Evolutionary conservation across 345 rosid species (phyloP).

Genomic region (Salix brachista): DNA sequence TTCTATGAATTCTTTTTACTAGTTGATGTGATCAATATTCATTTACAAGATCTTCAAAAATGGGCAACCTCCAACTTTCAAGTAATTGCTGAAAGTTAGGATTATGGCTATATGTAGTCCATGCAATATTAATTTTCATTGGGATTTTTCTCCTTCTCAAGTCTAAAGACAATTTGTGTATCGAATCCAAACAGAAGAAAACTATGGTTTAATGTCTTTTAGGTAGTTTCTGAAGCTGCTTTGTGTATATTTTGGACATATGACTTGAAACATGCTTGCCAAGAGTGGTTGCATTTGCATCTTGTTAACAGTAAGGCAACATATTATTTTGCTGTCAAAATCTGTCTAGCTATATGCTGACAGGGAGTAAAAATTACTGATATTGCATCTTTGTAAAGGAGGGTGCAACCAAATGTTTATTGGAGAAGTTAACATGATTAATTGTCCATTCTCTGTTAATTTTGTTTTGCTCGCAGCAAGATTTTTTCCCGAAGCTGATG

Average conservation of each 20-base stretch:
- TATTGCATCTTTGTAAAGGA: not conserved
- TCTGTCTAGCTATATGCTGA: not conserved
- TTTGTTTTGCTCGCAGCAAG: conserved; percentile 48
- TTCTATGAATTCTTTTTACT: not conserved
- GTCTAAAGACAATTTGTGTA: not conserved
- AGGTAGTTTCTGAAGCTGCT: not conserved
- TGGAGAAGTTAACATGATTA: not conserved
- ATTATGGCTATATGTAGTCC: not conserved
- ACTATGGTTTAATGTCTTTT: not conserved
- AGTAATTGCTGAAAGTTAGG: not conserved
- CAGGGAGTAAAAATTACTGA: not conserved
- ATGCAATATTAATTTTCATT: not conserved
- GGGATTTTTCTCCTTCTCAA: not conserved
- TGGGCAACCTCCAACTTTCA: not conserved
- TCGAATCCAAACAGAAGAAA: not conserved
- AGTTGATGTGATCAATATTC: not conserved
- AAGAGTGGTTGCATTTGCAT: not conserved
- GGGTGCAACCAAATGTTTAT: not conserved
- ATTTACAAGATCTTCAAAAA: not conserved
- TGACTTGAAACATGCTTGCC: not conserved
- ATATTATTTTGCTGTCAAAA: not conserved
- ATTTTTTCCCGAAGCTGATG: conserved; percentile 72
- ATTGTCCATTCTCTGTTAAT: not conserved
- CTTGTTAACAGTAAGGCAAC: not conserved
- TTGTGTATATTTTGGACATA: not conserved